Conservation (phyloP, 148 eudicot species). For the Hydrangea macrophylla region DNA sequence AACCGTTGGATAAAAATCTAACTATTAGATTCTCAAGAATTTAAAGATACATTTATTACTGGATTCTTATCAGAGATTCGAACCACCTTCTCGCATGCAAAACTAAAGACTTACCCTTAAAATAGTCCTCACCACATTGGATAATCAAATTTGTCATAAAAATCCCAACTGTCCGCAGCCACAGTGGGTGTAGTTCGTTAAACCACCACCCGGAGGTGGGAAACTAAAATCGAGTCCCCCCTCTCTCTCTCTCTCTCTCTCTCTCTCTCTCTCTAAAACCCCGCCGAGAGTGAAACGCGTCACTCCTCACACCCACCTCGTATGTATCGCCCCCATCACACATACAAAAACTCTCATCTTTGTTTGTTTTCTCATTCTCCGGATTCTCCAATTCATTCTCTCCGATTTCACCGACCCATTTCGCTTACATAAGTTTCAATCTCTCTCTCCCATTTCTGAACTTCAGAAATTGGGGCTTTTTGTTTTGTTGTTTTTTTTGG, state of each 20-base stretch:
- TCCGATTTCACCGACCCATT: conserved; percentile 21
- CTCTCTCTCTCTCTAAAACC: background rate
- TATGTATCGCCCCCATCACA: conserved; percentile 17
- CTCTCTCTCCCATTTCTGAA: background rate
- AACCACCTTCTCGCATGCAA: too few species aligned
- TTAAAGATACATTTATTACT: too few species aligned
- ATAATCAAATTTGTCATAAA: background rate
- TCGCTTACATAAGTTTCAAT: conserved; percentile 8
- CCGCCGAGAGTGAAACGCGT: background rate
- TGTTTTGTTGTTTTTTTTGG: too few species aligned
- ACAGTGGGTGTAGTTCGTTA: conserved; percentile 11
- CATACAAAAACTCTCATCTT: background rate
- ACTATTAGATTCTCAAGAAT: too few species aligned
- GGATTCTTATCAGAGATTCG: too few species aligned
- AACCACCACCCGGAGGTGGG: conserved; percentile 3
- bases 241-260: background rate
- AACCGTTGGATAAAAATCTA: too few species aligned
- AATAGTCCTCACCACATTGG: background rate
- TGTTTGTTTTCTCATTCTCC: background rate
- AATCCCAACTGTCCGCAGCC: conserved; percentile 1
- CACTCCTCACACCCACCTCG: conserved; percentile 11
- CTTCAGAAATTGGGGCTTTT: background rate
- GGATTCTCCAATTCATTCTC: conserved; percentile 3
- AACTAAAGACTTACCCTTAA: too few species aligned
- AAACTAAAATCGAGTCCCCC: too few species aligned